These are phyloP conservation scores for Elongisporangium prolatum DNA, from an alignment of 352 stramenopile species.

Conservation along the genomic window DNA sequence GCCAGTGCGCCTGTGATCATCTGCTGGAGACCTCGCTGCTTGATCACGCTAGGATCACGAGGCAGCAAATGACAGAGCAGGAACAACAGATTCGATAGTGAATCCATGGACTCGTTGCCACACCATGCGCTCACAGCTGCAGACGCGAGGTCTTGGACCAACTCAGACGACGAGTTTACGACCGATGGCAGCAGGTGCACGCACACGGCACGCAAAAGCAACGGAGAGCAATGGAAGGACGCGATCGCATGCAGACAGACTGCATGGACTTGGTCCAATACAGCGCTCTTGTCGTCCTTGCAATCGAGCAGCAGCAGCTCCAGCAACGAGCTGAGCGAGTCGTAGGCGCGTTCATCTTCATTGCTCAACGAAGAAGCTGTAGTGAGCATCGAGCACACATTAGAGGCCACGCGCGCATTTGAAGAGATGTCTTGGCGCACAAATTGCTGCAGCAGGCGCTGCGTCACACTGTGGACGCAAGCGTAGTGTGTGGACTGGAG, in stretches of 20 bases:
- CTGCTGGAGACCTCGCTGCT: conserved; percentile 27
- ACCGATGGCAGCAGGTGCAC: conserved; percentile 44
- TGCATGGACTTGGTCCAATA: conserved; percentile 15
- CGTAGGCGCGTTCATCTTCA: conserved; percentile 13
- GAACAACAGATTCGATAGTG: conserved; percentile 49
- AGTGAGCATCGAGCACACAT: conserved; percentile 3
- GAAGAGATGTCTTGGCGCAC: conserved; percentile 6
- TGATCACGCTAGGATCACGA: conserved; percentile 35
- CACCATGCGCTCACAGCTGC: neutral
- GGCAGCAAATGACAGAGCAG: conserved; percentile 57
- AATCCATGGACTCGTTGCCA: conserved; percentile 10
- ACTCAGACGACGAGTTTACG: conserved; percentile 7
- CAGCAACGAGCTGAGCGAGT: conserved; percentile 43
- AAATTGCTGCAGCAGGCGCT: conserved; percentile 23
- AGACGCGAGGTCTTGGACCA: conserved; percentile 1
- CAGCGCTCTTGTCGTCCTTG: conserved; percentile 1
- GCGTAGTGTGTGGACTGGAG: conserved; percentile 16
- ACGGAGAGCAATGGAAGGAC: conserved; percentile 26
- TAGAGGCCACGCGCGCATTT: neutral
- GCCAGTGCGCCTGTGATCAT: conserved; percentile 51
- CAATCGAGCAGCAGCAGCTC: conserved; percentile 30
- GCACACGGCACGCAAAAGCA: conserved; percentile 39
- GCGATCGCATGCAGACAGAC: conserved; percentile 39
- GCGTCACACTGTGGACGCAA: conserved; percentile 21
- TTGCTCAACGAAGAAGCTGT: neutral